Evolutionary conservation across 495 filamentous ascomycete species (phyloP), one percentile per base, ranked within the genome.

Genomic region (Aspergillus coremiiformis): DNA sequence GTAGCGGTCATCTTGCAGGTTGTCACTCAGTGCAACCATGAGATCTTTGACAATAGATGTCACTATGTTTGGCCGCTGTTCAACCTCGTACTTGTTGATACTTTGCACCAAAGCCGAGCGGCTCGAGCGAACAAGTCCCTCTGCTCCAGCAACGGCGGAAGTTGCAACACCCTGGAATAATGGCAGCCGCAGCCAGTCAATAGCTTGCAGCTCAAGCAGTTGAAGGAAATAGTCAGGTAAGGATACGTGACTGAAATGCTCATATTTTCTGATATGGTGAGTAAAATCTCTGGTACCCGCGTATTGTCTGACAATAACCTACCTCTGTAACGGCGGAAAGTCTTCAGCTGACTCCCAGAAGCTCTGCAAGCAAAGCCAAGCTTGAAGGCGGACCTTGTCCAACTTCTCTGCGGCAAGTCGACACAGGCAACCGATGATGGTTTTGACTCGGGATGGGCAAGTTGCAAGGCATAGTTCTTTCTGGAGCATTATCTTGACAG

Each of bases 351-450:
- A 55, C 24, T 66, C 61, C 76, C 74, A 78, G 47, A 62, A 70
- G 1, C 20, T 50, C 50, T 73, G 74, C 8, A 78, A 51, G 55
- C 71, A 73, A 32, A 61, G 63, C 63, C 77, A 78, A 27, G 90
- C 90, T 58, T 84, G 80, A 2, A 79, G 65, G 32, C 93, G 80
- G 26, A 97, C 82, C 52, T 89, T 86, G 62, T 98, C 93, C 4
- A 96, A 76, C 63, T 94, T 95, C 66, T 97, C 93, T 0, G 84
- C 78, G 19, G 87, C 83, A 22, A 96, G 69, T 10, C 90, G 77
- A 43, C 84, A 73, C 8, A 95, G 70, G 37, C 70, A 68, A 7
- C 63, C 60, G 11, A 73, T 54, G 14, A 79, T 53, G 1, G 58
- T 42, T 30, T 68, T 55, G 43, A 67, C 49, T 39, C 66, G 44